These are phyloP conservation scores for Grigorovia yakushimaensis DNA, from an alignment of 805 yeast species.

Conservation along the genomic window DNA sequence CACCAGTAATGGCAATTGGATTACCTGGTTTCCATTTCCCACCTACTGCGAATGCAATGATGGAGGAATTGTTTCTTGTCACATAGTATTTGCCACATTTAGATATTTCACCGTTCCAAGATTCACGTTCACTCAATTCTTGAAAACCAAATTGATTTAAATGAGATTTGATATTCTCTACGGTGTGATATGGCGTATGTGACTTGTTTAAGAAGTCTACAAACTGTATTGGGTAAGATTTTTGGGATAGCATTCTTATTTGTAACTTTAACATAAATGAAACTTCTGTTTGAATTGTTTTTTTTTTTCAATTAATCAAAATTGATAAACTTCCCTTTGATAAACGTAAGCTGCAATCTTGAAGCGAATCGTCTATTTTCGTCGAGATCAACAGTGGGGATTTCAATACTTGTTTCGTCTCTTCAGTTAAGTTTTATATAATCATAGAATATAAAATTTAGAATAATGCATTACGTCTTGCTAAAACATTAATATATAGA, in stretches of 20 bases:
- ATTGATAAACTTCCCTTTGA: too few species aligned
- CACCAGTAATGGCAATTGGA: slow-evolving; percentile 84
- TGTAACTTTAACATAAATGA: slow-evolving; percentile 21
- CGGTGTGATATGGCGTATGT: slow-evolving; percentile 94
- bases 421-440: too few species aligned
- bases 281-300: neutral
- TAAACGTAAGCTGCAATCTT: too few species aligned
- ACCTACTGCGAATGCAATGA: slow-evolving; percentile 82
- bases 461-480: too few species aligned
- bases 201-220: slow-evolving; percentile 70
- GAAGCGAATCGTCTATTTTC: too few species aligned
- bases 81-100: slow-evolving; percentile 67
- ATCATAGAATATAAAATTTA: too few species aligned
- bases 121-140: slow-evolving; percentile 60
- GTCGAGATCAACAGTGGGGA: too few species aligned
- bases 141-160: slow-evolving; percentile 55
- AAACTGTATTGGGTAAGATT: slow-evolving; percentile 40
- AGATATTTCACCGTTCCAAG: slow-evolving; percentile 52
- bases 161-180: slow-evolving; percentile 48
- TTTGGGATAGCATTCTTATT: slow-evolving; percentile 16
- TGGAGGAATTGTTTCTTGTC: slow-evolving; percentile 81
- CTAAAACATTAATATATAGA: too few species aligned
- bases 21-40: slow-evolving; percentile 62
- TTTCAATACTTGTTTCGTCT: too few species aligned
- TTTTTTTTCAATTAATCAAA: neutral